Evolutionary conservation across 1,284 basidiomycete genomes (phyloP), one percentile per base, ranked within the genome.

Genomic region (Ceratorhiza oryzae-sativae): DNA sequence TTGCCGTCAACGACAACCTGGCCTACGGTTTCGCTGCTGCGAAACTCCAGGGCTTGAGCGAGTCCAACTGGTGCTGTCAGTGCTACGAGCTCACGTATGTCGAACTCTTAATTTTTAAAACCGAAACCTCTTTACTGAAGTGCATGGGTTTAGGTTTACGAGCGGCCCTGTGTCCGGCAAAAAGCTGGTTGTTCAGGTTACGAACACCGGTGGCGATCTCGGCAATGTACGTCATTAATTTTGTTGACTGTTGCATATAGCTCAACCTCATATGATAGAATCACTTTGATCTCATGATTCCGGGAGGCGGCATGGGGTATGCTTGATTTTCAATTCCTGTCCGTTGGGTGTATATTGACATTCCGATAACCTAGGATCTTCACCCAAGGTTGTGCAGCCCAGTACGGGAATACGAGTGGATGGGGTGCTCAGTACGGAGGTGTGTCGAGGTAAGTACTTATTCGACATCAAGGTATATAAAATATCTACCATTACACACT

Each of bases 21-120:
- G 74, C 74, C 9, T 75, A 75, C 41, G 74, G 74, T 27, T 75
- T 72, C 56, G 74, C 74, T 23, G 74, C 74, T n/a, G 74, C 72
- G 39, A 73, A 72, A 32, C 55, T 75, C 39, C 51, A 71, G 61
- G 74, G 74, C 2, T 36, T 48, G 23, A 63, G 56, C 39, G 74
- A 75, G 36, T 67, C 71, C 6, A 27, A 34, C 13, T 75, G 74
- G 74, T 75, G 74, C 65, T 75, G 74, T 65, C 70, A 73, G n/a
- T 75, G 74, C 45, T 75, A 75, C 51, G 60, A 75, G 46, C 60
- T 75, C 18, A 75, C 73, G 65, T 73, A 41, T 42, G 72, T 42
- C 3, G 12, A n/a, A n/a, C 58, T n/a, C 41, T 3, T 41, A 27
- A 39, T 8, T 6, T 42, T 53, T 6, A 30, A 15, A 1, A 20